Base-by-base conservation (phyloP, 2,329 filamentous ascomycete species). In the Rhynchosporium graminicola region DNA sequence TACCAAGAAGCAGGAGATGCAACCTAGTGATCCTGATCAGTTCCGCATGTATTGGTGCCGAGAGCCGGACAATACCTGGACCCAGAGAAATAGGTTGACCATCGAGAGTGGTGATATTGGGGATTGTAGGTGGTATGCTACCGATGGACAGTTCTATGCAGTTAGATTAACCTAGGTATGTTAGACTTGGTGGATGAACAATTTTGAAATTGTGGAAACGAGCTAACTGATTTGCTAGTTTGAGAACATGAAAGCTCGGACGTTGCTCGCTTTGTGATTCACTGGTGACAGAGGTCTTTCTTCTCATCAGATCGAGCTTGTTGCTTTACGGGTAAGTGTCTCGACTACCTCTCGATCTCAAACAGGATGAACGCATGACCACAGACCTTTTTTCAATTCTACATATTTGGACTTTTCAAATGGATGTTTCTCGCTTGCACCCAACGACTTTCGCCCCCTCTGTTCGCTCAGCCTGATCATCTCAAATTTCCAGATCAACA, bases 1-100 rank as follows among this genome's bases (percentile, higher is more conserved):
- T 47, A 68, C 68, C 29, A 59, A 66, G 48, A 68, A 69, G 57
- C 84, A 87, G 77, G 84, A 87, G 68, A 85, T 87, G 72, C 84
- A 86, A 74, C 86, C 86, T 2, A 79, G 80, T 26, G 85, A 87
- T 70, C 80, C 85, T 66, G 81, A 87, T 74, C 80, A 82, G 45
- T 79, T 78, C 50, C 83, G 84, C 65, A 82, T 84, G 76, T 88
- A 87, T 76, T 84, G 80, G 76, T 80, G 82, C 69, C 82, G 83
- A 62, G 84, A 88, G 75, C 75, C 83, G 67, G 84, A 88, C 73
- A 81, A 83, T 56, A 80, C 81, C 63, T 87, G 82, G 81, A 82
- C 80, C 42, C 79, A 85, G 74, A 81, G 83, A 72, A 84, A 80
- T 73, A 82, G 85, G 38, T 80, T 80, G 73, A 82, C 83, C 59